A percentile compares a stretch with the other conserved stretches of the same genome.
Evolutionary conservation across 2,329 filamentous ascomycete genomes (phyloP).

Genomic region (Pseudocercospora pini-densiflorae): DNA sequence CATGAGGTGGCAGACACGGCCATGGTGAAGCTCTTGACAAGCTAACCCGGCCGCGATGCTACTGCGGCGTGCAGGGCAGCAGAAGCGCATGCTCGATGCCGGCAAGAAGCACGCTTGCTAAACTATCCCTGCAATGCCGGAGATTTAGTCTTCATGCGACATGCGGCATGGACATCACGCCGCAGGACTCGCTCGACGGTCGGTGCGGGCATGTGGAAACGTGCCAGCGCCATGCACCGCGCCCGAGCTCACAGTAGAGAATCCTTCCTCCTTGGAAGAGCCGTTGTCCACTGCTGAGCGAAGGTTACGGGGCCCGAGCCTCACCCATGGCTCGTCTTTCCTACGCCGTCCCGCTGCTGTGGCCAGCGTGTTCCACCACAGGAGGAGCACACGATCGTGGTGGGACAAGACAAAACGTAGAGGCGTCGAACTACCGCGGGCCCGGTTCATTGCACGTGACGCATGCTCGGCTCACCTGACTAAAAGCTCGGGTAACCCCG

Average conservation of each 20-base stretch:
- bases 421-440: slow-evolving; percentile 7
- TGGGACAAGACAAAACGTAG: slow-evolving; percentile 1
- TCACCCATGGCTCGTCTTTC: neutral
- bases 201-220: neutral
- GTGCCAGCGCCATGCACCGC: neutral
- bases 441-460: slow-evolving; percentile 2
- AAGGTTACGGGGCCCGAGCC: neutral
- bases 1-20: neutral
- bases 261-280: neutral
- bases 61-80: neutral
- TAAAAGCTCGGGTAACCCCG: too few species aligned
- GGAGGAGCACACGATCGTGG: slow-evolving; percentile 5
- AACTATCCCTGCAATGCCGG: neutral
- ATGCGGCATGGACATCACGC: slow-evolving; percentile 5
- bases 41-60: slow-evolving; percentile 4
- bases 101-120: slow-evolving; percentile 1
- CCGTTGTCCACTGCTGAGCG: neutral
- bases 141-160: slow-evolving; percentile 3
- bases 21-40: neutral
- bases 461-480: too few species aligned
- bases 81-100: neutral
- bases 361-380: slow-evolving; percentile 1
- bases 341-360: neutral
- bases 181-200: neutral
- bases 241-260: neutral